Percentiles rank a stretch among this genome's conserved stretches.
phyloP scores from a whole-genome alignment of 306 rosid species.

The Lithocarpus polystachyus region DNA sequence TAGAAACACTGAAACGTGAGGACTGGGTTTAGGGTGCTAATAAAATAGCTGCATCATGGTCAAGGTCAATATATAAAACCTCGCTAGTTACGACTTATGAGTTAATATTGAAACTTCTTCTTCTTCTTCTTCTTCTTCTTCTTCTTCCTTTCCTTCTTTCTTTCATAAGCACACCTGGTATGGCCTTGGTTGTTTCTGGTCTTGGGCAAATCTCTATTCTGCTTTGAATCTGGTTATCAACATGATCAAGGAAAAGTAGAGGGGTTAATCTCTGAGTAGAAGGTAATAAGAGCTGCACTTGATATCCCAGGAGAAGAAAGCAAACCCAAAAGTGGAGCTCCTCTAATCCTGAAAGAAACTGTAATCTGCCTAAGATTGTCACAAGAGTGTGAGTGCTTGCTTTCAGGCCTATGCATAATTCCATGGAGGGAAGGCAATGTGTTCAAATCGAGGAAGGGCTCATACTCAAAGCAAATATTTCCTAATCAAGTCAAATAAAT shows the following conservation, averaged over 20 bases:
- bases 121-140: neutral
- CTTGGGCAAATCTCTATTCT: neutral
- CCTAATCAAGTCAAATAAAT: conserved; percentile 1
- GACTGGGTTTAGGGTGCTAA: neutral
- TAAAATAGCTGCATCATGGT: conserved; percentile 16
- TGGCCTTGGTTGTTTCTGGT: neutral
- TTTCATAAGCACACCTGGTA: neutral
- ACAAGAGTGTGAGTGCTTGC: neutral
- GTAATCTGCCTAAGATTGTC: neutral
- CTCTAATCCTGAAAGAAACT: neutral
- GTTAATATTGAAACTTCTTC: conserved; percentile 1
- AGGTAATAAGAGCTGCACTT: neutral
- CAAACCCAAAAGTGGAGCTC: neutral
- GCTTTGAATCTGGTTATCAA: neutral
- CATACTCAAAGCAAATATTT: neutral
- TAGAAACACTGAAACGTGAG: neutral
- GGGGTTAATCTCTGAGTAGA: neutral
- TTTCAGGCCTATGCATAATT: neutral
- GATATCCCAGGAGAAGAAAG: neutral
- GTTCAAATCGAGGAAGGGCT: neutral
- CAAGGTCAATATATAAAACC: conserved; percentile 23
- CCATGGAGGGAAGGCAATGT: neutral
- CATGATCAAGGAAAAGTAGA: neutral
- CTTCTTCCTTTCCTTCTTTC: no score
- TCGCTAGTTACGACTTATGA: neutral